A percentile compares a stretch with the other conserved stretches of the same genome.
Evolutionary conservation across 2,329 filamentous ascomycete species (phyloP).

Genomic region (Stemphylium beticola): DNA sequence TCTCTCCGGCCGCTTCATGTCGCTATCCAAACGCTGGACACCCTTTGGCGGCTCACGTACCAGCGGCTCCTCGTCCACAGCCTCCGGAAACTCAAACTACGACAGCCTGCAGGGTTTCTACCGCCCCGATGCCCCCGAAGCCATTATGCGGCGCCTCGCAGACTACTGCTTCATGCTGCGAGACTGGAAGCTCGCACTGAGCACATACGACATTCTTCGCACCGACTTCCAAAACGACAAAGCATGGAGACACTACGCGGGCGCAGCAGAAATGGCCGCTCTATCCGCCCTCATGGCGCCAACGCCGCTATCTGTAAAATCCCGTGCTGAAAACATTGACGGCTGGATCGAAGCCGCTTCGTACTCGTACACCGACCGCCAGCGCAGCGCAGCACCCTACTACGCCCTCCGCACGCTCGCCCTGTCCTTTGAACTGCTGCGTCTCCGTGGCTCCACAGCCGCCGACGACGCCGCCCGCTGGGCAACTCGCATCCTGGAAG

Average conservation of each 20-base stretch:
- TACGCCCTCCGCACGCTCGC: constrained; percentile 79
- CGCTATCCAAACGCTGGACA: constrained; percentile 86
- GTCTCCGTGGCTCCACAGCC: constrained; percentile 77
- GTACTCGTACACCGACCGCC: constrained; percentile 83
- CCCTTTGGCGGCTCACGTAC: constrained; percentile 75
- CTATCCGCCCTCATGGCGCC: constrained; percentile 81
- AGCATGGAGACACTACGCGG: constrained; percentile 94
- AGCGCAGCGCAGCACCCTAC: constrained; percentile 76
- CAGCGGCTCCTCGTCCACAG: constrained; percentile 59
- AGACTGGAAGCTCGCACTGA: constrained; percentile 91
- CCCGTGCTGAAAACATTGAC: constrained; percentile 79
- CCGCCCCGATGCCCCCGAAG: constrained; percentile 81
- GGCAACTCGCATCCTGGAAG: constrained; percentile 79
- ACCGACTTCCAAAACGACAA: constrained; percentile 94
- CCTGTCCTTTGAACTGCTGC: constrained; percentile 80
- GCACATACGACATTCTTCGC: constrained; percentile 87
- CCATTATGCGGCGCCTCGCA: constrained; percentile 88
- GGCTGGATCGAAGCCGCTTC: constrained; percentile 87
- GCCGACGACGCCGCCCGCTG: constrained; percentile 88
- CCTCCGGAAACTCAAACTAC: constrained; percentile 70
- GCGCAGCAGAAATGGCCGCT: constrained; percentile 93
- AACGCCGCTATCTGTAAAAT: constrained; percentile 73
- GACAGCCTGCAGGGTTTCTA: constrained; percentile 82
- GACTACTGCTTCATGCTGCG: constrained; percentile 97
- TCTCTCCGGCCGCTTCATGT: constrained; percentile 91